Percentiles rank a stretch among this genome's conserved stretches.
Conservation (phyloP, 495 filamentous ascomycete genomes). For the Glonium stellatum region DNA sequence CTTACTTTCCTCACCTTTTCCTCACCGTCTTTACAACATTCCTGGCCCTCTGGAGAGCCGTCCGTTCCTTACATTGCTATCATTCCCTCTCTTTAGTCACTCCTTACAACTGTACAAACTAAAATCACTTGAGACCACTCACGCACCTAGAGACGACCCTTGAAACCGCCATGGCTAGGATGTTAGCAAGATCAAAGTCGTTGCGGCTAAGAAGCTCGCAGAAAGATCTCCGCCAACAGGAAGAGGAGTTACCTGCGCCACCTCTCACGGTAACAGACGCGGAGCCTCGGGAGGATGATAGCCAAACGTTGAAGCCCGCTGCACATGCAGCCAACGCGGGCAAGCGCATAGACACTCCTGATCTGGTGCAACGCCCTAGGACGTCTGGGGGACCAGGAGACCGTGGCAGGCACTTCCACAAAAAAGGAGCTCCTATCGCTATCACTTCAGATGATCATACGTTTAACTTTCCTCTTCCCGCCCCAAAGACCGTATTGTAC, state of each 20-base stretch:
- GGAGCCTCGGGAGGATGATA: slow-evolving; percentile 7
- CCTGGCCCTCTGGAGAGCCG: slow-evolving; percentile 46
- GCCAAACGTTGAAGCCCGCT: slow-evolving; percentile 24
- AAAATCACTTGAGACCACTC: slow-evolving; percentile 19
- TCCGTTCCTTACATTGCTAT: slow-evolving; percentile 39
- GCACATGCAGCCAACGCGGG: slow-evolving; percentile 20
- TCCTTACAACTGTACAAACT: slow-evolving; percentile 16
- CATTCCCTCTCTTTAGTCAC: slow-evolving; percentile 10
- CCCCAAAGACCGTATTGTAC: slow-evolving; percentile 23
- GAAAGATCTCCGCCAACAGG: slow-evolving; percentile 25
- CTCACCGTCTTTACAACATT: slow-evolving; percentile 22
- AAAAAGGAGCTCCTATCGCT: slow-evolving; percentile 23
- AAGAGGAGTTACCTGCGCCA: slow-evolving; percentile 14
- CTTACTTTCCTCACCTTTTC: slow-evolving; percentile 17
- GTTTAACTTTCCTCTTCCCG: slow-evolving; percentile 15
- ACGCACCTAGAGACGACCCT: neutral
- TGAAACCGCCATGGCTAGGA: slow-evolving; percentile 31
- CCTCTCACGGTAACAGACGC: neutral
- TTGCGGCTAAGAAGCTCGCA: slow-evolving; percentile 18
- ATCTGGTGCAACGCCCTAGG: slow-evolving; percentile 23
- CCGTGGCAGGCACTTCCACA: slow-evolving; percentile 24
- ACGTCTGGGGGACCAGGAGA: slow-evolving; percentile 22
- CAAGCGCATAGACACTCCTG: slow-evolving; percentile 16
- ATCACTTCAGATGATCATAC: slow-evolving; percentile 1
- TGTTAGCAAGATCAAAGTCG: slow-evolving; percentile 26